Percentiles rank a stretch among this genome's conserved stretches.
phyloP scores from a whole-genome alignment of 176 grass and related monocot species.

The Carex pumila region DNA sequence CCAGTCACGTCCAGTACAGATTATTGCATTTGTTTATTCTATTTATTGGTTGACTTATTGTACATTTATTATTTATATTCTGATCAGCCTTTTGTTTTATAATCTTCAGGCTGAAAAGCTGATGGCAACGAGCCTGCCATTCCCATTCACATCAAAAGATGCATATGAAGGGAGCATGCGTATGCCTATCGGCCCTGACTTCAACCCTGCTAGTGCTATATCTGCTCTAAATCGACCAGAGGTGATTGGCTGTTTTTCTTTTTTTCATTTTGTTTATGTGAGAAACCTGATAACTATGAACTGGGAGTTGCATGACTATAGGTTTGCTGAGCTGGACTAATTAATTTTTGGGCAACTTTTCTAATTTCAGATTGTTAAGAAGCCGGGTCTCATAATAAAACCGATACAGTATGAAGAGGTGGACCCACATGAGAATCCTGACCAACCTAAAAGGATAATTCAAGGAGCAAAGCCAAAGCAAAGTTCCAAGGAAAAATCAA shows the following conservation, averaged over 20 bases:
- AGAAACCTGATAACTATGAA: not conserved
- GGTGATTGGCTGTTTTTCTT: constrained; percentile 37
- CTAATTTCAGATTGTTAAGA: constrained; percentile 82
- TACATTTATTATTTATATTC: constrained; percentile 9
- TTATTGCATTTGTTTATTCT: not conserved
- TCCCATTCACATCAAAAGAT: constrained; percentile 72
- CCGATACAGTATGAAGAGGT: constrained; percentile 80
- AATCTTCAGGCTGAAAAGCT: constrained; percentile 63
- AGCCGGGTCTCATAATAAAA: constrained; percentile 70
- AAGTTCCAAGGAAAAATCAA: constrained; percentile 32
- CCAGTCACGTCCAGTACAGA: not conserved
- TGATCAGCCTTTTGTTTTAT: constrained; percentile 10
- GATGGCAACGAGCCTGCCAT: constrained; percentile 55
- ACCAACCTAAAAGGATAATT: constrained; percentile 58
- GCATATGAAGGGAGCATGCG: constrained; percentile 80
- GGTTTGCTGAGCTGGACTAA: not conserved
- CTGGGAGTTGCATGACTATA: not conserved
- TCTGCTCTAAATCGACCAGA: constrained; percentile 71
- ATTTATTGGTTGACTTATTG: not conserved
- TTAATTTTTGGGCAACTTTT: not conserved
- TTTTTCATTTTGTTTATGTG: constrained; percentile 13
- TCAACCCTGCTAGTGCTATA: constrained; percentile 62
- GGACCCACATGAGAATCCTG: constrained; percentile 55
- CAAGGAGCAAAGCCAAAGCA: constrained; percentile 38
- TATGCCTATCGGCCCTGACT: constrained; percentile 97